Conservation (phyloP, 208 protist species). For the Trypanosoma platydactyli region DNA sequence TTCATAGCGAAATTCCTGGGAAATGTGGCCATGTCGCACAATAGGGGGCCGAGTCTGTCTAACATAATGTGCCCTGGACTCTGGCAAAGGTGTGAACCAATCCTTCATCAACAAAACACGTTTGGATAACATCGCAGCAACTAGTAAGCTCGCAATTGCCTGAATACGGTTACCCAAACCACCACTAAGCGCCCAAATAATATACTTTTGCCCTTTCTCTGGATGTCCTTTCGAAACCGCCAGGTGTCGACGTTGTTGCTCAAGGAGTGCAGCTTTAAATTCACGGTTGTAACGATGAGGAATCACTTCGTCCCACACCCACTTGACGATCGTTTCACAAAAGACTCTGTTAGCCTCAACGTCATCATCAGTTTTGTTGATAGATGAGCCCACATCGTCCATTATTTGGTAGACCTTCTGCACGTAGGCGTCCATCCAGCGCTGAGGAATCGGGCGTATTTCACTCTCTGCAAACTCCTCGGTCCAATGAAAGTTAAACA, state of each 20-base stretch:
- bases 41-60: constrained; percentile 19
- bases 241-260: constrained; percentile 19
- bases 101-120: constrained; percentile 38
- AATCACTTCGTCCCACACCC: constrained; percentile 28
- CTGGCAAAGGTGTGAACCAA: constrained; percentile 33
- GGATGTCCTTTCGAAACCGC: constrained; percentile 21
- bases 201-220: constrained; percentile 27
- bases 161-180: constrained; percentile 39
- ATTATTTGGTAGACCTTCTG: constrained; percentile 9
- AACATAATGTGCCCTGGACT: neutral
- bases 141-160: constrained; percentile 21
- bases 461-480: no score
- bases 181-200: constrained; percentile 39
- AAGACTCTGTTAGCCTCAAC: constrained; percentile 7
- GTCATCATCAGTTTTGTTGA: constrained; percentile 5
- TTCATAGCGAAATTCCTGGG: constrained; percentile 20
- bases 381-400: neutral
- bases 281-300: constrained; percentile 5
- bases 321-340: constrained; percentile 16
- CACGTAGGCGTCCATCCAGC: constrained; percentile 17
- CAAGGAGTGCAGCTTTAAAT: constrained; percentile 11
- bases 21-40: constrained; percentile 8
- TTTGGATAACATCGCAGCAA: constrained; percentile 29
- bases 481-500: neutral
- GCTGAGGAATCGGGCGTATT: neutral